Evolutionary conservation across 1,284 basidiomycete genomes (phyloP).

Genomic region (Erythrobasidium hasegawianum): DNA sequence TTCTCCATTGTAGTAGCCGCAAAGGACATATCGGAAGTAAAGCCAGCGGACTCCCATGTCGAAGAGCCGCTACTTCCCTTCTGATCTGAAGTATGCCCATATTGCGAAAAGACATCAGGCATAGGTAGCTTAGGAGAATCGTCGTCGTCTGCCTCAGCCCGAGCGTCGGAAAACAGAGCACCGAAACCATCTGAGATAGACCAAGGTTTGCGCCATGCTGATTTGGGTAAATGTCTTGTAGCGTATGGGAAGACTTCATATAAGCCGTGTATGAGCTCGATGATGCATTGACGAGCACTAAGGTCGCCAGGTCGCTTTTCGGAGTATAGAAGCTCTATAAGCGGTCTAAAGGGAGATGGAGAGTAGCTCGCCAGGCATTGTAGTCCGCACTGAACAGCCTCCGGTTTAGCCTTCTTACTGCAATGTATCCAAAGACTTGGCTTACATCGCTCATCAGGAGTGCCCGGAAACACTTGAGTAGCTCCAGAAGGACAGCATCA

Average conservation of each 20-base stretch:
- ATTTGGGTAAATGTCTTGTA: conserved; percentile 40
- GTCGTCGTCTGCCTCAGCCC: too few species aligned
- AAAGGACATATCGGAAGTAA: conserved; percentile 16
- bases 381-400: conserved; percentile 49
- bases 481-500: conserved; percentile 86
- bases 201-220: conserved; percentile 56
- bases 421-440: conserved; percentile 60
- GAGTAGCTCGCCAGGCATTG: conserved; percentile 71
- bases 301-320: conserved; percentile 97
- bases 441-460: conserved; percentile 77
- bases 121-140: conserved; percentile 26
- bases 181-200: conserved; percentile 9
- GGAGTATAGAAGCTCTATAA: conserved; percentile 80
- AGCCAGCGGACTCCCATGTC: conserved; percentile 31
- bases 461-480: conserved; percentile 89
- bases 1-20: not conserved
- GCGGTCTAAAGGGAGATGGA: conserved; percentile 77
- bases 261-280: conserved; percentile 74
- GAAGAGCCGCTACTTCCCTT: conserved; percentile 14
- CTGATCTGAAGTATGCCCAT: not conserved
- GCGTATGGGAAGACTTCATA: conserved; percentile 68
- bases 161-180: not conserved
- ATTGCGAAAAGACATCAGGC: not conserved
- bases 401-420: not conserved
- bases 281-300: conserved; percentile 78